Evolutionary conservation across 106 monocot species (phyloP).

Genomic region (Phalaenopsis aphrodite): DNA sequence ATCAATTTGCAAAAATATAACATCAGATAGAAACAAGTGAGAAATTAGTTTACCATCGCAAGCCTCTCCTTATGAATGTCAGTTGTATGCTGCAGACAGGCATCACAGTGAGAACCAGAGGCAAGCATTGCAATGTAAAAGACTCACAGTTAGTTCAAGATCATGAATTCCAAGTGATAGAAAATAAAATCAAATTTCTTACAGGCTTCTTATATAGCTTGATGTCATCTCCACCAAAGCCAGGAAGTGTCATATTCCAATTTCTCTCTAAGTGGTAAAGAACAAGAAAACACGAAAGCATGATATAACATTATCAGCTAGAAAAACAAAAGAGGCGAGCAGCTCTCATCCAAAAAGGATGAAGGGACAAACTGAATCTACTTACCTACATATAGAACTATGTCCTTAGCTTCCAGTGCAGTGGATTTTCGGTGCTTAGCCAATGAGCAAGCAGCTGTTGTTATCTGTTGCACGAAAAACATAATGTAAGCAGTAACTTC

Average conservation of each 20-base stretch:
- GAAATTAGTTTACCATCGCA: constrained; percentile 46
- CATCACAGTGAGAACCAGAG: constrained; percentile 11
- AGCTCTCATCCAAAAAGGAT: too few relatives aligned
- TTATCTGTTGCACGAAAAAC: constrained; percentile 33
- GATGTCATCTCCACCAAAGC: constrained; percentile 92
- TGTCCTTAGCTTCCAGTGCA: constrained; percentile 84
- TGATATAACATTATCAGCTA: background rate
- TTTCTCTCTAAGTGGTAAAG: constrained; percentile 58
- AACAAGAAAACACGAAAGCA: background rate
- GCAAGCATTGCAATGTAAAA: background rate
- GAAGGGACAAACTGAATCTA: background rate
- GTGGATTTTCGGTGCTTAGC: constrained; percentile 94
- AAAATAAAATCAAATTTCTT: constrained; percentile 16
- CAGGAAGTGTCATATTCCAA: constrained; percentile 89
- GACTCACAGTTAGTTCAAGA: background rate
- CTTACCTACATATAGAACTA: constrained; percentile 89
- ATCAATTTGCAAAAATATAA: background rate
- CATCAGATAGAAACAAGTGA: background rate
- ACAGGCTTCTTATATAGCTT: constrained; percentile 89
- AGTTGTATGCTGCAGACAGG: constrained; percentile 45
- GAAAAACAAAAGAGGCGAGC: background rate
- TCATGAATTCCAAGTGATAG: background rate
- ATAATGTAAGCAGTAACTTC: constrained; percentile 1
- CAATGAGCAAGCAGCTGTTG: constrained; percentile 75
- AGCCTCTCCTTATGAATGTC: constrained; percentile 97